phyloP scores from a whole-genome alignment of 164 flowering plant genomes.

The Brasenia schreberi region DNA sequence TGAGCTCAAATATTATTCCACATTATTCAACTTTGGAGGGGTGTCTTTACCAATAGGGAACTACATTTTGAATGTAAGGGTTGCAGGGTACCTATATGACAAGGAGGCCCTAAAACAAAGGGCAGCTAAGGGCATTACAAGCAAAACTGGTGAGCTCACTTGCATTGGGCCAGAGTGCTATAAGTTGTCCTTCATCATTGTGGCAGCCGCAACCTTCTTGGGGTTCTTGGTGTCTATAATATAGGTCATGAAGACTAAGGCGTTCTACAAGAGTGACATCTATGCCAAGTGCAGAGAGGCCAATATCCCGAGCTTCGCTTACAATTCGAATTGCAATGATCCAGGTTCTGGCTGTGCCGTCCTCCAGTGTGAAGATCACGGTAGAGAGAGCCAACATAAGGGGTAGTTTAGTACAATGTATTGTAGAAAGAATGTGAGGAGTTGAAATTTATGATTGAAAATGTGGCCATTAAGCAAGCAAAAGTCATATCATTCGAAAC shows the following conservation, averaged over 20 bases:
- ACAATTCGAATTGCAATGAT: too few relatives aligned
- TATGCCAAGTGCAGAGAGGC: constrained; percentile 43
- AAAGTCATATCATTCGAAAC: too few relatives aligned
- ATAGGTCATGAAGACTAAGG: constrained; percentile 33
- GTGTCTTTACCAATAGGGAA: constrained; percentile 51
- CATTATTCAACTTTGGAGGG: constrained; percentile 41
- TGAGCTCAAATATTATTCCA: constrained; percentile 54
- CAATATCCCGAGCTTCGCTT: too few relatives aligned
- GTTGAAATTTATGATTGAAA: too few relatives aligned
- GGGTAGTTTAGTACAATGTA: too few relatives aligned
- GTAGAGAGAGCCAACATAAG: too few relatives aligned
- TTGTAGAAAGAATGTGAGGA: too few relatives aligned
- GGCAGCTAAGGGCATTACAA: constrained; percentile 14
- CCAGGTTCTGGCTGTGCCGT: too few relatives aligned
- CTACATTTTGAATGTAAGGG: constrained; percentile 38
- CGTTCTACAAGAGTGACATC: constrained; percentile 46
- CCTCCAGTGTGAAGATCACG: too few relatives aligned
- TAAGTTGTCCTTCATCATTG: constrained; percentile 23
- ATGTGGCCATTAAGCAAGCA: too few relatives aligned
- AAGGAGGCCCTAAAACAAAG: constrained; percentile 39
- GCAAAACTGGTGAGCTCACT: constrained; percentile 31
- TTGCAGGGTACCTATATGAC: constrained; percentile 42
- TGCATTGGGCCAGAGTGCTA: constrained; percentile 48
- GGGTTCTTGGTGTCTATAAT: constrained; percentile 39
- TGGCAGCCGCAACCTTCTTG: constrained; percentile 27